These are phyloP conservation scores for Trichomonascus vanleenenianus DNA, from an alignment of 805 yeast genomes.

Conservation along the genomic window DNA sequence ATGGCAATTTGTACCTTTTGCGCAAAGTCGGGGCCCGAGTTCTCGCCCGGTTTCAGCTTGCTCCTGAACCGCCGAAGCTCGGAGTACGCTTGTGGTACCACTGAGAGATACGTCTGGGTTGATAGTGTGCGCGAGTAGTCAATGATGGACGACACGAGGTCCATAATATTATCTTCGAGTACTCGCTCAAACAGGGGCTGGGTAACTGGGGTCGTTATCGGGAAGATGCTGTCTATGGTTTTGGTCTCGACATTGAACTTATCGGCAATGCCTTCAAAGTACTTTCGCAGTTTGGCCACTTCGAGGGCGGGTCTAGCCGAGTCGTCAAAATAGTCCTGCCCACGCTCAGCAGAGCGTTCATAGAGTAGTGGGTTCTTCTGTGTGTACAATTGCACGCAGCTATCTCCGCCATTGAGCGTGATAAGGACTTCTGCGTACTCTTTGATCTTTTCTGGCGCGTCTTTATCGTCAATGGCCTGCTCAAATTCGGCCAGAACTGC, in stretches of 20 bases:
- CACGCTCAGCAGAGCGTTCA: not conserved
- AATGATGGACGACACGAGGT: conserved; percentile 20
- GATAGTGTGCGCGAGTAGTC: conserved; percentile 8
- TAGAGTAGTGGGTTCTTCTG: conserved; percentile 21
- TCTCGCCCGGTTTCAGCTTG: conserved; percentile 18
- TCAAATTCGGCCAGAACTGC: conserved; percentile 67
- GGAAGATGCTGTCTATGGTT: conserved; percentile 39
- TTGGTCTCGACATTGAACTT: conserved; percentile 33
- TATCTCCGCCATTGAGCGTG: conserved; percentile 28
- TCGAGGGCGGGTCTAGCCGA: conserved; percentile 14
- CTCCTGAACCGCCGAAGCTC: conserved; percentile 15
- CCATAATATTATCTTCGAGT: conserved; percentile 25
- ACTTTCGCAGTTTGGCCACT: conserved; percentile 11
- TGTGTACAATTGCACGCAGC: conserved; percentile 25
- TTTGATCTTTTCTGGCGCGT: conserved; percentile 33
- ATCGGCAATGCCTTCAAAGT: conserved; percentile 26
- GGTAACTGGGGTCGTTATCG: conserved; percentile 39
- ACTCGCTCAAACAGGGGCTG: conserved; percentile 41
- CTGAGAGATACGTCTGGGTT: conserved; percentile 24
- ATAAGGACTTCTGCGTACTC: conserved; percentile 28
- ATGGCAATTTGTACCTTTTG: conserved; percentile 18
- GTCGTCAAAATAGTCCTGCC: conserved; percentile 1
- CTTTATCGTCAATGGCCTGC: conserved; percentile 41
- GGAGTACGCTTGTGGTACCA: conserved; percentile 33
- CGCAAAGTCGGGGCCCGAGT: conserved; percentile 33